These are phyloP conservation scores for Gamsiella multidivaricata DNA, from an alignment of 192 early-diverging fungal genomes.

Conservation along the genomic window DNA sequence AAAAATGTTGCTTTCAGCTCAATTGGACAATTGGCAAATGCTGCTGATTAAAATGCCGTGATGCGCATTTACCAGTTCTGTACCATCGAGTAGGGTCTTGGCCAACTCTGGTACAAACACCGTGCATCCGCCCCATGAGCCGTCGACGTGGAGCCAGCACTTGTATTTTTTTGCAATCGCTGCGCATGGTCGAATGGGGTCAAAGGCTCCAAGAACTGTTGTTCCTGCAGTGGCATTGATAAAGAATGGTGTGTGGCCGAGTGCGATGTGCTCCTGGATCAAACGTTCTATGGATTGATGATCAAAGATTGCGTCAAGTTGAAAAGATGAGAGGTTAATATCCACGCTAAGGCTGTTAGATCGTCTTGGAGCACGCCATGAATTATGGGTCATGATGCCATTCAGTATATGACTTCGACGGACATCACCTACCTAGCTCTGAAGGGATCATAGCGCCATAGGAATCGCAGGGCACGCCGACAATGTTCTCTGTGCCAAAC, in stretches of 20 bases:
- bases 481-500: slow-evolving; percentile 73
- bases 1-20: not conserved
- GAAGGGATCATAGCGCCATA: slow-evolving; percentile 69
- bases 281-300: slow-evolving; percentile 58
- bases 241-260: slow-evolving; percentile 77
- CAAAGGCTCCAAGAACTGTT: slow-evolving; percentile 86
- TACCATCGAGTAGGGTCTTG: slow-evolving; percentile 60
- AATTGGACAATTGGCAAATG: not conserved
- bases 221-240: slow-evolving; percentile 88
- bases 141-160: slow-evolving; percentile 85
- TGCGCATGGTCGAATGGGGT: slow-evolving; percentile 71
- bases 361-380: slow-evolving; percentile 8
- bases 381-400: not conserved
- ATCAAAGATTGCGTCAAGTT: no score
- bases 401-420: no score
- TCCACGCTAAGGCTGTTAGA: no score
- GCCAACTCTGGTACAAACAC: slow-evolving; percentile 66
- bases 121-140: slow-evolving; percentile 79
- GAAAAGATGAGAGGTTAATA: slow-evolving; percentile 5
- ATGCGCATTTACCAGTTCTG: slow-evolving; percentile 55
- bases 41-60: not conserved
- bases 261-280: slow-evolving; percentile 52
- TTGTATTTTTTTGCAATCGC: slow-evolving; percentile 67
- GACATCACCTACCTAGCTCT: slow-evolving; percentile 59
- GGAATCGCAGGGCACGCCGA: slow-evolving; percentile 71